Evolutionary conservation across 1,284 basidiomycete genomes (phyloP).

Genomic region (Ustilago nuda): DNA sequence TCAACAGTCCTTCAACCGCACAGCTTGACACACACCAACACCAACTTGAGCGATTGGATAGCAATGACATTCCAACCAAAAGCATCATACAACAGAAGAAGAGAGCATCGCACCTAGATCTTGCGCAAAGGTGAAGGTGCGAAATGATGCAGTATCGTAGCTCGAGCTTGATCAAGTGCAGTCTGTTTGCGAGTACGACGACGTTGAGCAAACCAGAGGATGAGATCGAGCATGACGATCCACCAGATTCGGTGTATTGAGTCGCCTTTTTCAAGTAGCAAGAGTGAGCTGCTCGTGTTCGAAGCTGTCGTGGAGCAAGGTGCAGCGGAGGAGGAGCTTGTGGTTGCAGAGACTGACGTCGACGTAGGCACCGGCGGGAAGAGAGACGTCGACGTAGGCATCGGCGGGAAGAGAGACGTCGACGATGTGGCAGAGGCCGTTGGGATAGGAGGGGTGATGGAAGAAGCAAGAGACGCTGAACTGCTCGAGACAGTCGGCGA

Average conservation of each 20-base stretch:
- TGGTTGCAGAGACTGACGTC: neutral
- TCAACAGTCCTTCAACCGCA: neutral
- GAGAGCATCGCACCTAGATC: neutral
- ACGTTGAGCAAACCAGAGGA: slow-evolving; percentile 31
- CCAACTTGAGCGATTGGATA: neutral
- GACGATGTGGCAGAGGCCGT: neutral
- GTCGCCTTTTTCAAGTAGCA: neutral
- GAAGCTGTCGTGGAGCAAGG: neutral
- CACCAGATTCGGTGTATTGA: slow-evolving; percentile 34
- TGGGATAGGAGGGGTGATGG: neutral
- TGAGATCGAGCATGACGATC: slow-evolving; percentile 28
- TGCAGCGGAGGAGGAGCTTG: neutral
- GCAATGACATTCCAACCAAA: neutral
- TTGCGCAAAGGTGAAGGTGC: neutral
- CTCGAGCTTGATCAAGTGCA: slow-evolving; percentile 10
- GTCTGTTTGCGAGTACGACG: slow-evolving; percentile 23
- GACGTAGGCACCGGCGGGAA: neutral
- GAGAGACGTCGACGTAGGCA: neutral
- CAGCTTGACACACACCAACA: neutral
- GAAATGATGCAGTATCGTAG: neutral
- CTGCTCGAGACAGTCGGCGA: neutral
- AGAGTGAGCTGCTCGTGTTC: neutral
- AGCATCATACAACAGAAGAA: neutral
- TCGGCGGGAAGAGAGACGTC: neutral
- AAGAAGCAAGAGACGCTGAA: neutral